Evolutionary conservation across 768 basidiomycete species (phyloP).

Genomic region (Mycena maculata): DNA sequence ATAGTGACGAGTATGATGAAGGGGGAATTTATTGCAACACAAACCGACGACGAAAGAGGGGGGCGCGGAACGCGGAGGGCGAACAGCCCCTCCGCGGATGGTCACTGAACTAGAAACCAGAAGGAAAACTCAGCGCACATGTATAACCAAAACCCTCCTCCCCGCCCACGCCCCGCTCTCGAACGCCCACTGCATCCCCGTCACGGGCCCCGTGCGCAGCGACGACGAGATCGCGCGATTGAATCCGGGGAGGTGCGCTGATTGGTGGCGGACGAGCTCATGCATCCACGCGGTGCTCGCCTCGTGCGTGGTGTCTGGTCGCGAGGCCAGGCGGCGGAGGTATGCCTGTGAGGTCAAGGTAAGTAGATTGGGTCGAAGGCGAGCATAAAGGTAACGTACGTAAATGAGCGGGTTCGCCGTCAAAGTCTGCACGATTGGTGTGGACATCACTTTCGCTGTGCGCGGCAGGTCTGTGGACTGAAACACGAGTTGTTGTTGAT

Average conservation of each 20-base stretch:
- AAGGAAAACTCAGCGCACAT: conserved; percentile 53
- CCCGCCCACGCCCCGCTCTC: conserved; percentile 58
- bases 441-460: conserved; percentile 83
- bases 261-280: conserved; percentile 81
- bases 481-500: too few relatives aligned
- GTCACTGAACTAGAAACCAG: neutral
- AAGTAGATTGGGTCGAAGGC: conserved; percentile 5
- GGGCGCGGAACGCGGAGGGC: neutral
- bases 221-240: conserved; percentile 84
- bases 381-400: conserved; percentile 50
- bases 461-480: conserved; percentile 76
- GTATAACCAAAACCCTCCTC: conserved; percentile 70
- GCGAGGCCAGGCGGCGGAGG: conserved; percentile 24
- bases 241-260: conserved; percentile 79
- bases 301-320: neutral
- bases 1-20: too few relatives aligned
- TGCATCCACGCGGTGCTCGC: neutral
- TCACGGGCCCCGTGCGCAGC: conserved; percentile 76
- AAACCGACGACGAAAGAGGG: too few relatives aligned
- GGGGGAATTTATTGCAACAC: too few relatives aligned
- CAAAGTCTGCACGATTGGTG: conserved; percentile 75
- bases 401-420: conserved; percentile 72
- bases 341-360: conserved; percentile 20
- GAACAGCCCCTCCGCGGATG: neutral
- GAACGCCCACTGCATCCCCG: conserved; percentile 69